A percentile compares a stretch with the other conserved stretches of the same genome.
Conservation (phyloP, 176 grass and related monocot species). For the Olyra latifolia region DNA sequence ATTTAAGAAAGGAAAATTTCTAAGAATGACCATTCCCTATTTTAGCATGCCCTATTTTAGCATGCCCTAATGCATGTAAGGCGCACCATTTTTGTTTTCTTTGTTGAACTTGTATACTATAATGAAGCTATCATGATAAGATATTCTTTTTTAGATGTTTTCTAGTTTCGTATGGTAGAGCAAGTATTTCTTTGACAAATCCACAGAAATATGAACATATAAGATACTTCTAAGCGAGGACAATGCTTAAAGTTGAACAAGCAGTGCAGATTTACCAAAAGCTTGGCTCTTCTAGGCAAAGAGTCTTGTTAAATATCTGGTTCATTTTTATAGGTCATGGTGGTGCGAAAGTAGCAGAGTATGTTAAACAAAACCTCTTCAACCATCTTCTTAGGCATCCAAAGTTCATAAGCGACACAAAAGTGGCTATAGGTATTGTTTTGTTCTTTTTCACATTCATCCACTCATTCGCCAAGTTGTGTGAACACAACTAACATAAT, state of each 20-base stretch:
- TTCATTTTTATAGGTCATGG: slow-evolving; percentile 56
- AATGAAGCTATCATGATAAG: neutral
- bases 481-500: neutral
- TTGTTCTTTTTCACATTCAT: neutral
- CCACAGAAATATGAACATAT: neutral
- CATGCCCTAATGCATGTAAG: neutral
- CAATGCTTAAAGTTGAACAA: slow-evolving; percentile 12
- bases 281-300: neutral
- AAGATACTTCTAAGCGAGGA: neutral
- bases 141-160: neutral
- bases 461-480: neutral
- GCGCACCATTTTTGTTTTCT: neutral
- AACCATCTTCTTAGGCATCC: slow-evolving; percentile 57
- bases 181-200: neutral
- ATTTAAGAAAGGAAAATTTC: neutral
- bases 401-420: slow-evolving; percentile 59
- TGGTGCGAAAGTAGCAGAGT: slow-evolving; percentile 62
- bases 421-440: slow-evolving; percentile 55
- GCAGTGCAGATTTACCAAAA: neutral
- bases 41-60: neutral
- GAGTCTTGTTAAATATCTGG: neutral
- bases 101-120: neutral
- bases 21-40: neutral
- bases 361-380: slow-evolving; percentile 67
- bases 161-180: neutral